These are phyloP conservation scores for Kodamaea arcana DNA, from an alignment of 1,139 yeast genomes.

Conservation along the genomic window DNA sequence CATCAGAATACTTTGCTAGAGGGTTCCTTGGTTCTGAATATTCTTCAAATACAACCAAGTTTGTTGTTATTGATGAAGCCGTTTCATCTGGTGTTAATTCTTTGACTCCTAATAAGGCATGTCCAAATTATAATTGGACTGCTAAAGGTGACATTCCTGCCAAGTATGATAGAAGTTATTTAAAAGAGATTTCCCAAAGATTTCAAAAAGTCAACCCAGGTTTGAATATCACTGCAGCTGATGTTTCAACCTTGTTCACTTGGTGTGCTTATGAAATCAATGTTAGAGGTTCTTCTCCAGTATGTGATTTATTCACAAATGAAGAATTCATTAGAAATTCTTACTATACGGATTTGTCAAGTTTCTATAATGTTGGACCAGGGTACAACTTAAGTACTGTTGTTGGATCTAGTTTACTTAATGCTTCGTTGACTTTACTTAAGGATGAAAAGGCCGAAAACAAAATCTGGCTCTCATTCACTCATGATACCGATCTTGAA, in stretches of 20 bases:
- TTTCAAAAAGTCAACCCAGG: slow-evolving; percentile 40
- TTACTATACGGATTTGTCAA: slow-evolving; percentile 38
- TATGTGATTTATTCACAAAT: slow-evolving; percentile 46
- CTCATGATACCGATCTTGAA: slow-evolving; percentile 58
- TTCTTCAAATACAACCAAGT: slow-evolving; percentile 4
- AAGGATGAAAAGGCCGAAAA: slow-evolving; percentile 21
- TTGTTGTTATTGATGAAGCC: slow-evolving; percentile 23
- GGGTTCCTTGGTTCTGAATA: slow-evolving; percentile 27
- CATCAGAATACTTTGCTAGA: slow-evolving; percentile 14
- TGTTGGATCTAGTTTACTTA: slow-evolving; percentile 29
- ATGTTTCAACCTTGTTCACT: slow-evolving; percentile 36
- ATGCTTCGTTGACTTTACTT: slow-evolving; percentile 29
- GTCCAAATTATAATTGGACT: slow-evolving; percentile 15
- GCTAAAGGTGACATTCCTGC: slow-evolving; percentile 9
- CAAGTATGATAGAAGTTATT: slow-evolving; percentile 23
- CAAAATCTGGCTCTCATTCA: slow-evolving; percentile 45
- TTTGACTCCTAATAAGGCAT: slow-evolving; percentile 27
- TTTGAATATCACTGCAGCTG: slow-evolving; percentile 29
- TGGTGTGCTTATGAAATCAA: slow-evolving; percentile 50
- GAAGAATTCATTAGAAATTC: slow-evolving; percentile 48
- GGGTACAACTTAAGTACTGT: slow-evolving; percentile 20
- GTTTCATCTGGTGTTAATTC: slow-evolving; percentile 24
- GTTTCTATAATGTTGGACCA: slow-evolving; percentile 27
- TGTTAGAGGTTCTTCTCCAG: slow-evolving; percentile 43
- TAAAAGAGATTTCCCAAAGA: slow-evolving; percentile 37